Conservation (phyloP, 2,329 filamentous ascomycete species). For the Diatrype stigma region DNA sequence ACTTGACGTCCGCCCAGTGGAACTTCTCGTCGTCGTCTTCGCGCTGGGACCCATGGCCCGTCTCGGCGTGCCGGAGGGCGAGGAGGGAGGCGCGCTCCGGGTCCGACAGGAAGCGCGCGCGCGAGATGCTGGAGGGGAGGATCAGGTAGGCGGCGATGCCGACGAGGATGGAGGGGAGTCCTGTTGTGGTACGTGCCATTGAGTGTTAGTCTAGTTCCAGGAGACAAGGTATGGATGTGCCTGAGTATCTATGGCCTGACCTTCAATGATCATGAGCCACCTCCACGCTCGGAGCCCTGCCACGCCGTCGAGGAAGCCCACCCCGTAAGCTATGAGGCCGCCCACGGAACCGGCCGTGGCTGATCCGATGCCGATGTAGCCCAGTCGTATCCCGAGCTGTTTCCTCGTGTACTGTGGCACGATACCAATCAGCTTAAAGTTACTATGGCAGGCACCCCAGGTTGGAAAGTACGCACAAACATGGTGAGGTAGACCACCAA, state of each 20-base stretch:
- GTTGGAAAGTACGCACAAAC: conserved; percentile 30
- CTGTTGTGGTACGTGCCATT: too few species aligned
- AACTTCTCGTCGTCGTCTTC: conserved; percentile 20
- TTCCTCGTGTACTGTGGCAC: conserved; percentile 36
- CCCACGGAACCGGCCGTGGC: conserved; percentile 60
- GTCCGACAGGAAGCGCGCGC: conserved; percentile 51
- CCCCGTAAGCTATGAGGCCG: conserved; percentile 61
- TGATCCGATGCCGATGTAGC: conserved; percentile 60
- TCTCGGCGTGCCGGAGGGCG: too few species aligned
- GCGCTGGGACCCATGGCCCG: too few species aligned
- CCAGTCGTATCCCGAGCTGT: conserved; percentile 56
- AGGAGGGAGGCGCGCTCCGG: conserved; percentile 38
- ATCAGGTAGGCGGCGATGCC: conserved; percentile 52
- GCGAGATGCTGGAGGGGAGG: conserved; percentile 56
- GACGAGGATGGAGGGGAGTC: conserved; percentile 48
- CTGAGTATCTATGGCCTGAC: too few species aligned
- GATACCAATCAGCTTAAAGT: too few species aligned
- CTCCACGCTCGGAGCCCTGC: conserved; percentile 58
- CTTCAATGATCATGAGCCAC: conserved; percentile 60
- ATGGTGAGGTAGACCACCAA: conserved; percentile 57
- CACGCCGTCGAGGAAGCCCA: conserved; percentile 59
- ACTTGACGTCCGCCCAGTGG: conserved; percentile 49
- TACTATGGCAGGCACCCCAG: too few species aligned
- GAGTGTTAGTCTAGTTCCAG: too few species aligned
- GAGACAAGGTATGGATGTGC: too few species aligned